Percentiles rank a stretch among this genome's conserved stretches.
These are phyloP conservation scores for Pichia occidentalis DNA, from an alignment of 805 yeast genomes.

Conservation along the genomic window DNA sequence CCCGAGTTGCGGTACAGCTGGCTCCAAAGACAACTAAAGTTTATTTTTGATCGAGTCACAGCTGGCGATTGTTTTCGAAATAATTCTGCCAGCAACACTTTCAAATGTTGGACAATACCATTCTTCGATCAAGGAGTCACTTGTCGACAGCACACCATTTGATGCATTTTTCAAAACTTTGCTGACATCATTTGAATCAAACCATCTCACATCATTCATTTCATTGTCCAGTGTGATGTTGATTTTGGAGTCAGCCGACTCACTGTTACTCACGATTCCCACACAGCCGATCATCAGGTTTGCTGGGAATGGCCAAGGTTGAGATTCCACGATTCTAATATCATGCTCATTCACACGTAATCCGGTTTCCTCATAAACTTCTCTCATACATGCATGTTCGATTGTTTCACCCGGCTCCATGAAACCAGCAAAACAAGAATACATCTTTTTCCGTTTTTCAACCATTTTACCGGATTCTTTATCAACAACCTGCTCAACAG, in stretches of 20 bases:
- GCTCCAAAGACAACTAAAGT: neutral
- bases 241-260: constrained; percentile 50
- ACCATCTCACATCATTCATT: constrained; percentile 82
- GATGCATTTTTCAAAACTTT: constrained; percentile 12
- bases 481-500: constrained; percentile 50
- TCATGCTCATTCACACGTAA: constrained; percentile 42
- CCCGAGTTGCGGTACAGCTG: constrained; percentile 5
- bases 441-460: constrained; percentile 40
- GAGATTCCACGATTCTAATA: constrained; percentile 63
- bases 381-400: constrained; percentile 81
- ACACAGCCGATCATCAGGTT: constrained; percentile 91
- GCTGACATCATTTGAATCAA: constrained; percentile 48
- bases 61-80: neutral
- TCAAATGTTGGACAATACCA: constrained; percentile 8
- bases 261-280: constrained; percentile 67
- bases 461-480: constrained; percentile 44
- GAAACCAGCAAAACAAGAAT: constrained; percentile 88
- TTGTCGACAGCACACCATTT: neutral
- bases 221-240: constrained; percentile 81
- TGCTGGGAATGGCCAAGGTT: constrained; percentile 98
- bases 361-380: constrained; percentile 95
- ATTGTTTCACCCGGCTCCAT: constrained; percentile 93
- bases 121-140: neutral
- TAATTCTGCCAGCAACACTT: constrained; percentile 11
- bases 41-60: neutral